Percentiles rank a stretch among this genome's conserved stretches.
phyloP scores from a whole-genome alignment of 495 filamentous ascomycete genomes.

The Xylaria curta region DNA sequence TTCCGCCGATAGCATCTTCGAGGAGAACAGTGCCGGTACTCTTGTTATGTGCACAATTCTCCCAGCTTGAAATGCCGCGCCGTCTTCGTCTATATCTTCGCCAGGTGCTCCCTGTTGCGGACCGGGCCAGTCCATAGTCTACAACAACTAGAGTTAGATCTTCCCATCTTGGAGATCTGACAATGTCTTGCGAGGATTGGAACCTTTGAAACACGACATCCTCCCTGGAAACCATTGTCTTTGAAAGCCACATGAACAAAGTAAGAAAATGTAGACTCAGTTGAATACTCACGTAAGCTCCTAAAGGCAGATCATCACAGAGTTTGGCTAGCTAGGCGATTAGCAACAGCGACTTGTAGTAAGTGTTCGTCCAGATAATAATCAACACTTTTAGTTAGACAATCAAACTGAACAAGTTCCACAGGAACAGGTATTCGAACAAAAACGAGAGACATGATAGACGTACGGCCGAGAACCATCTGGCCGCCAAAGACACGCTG shows the following conservation, averaged over 20 bases:
- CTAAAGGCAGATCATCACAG: not conserved
- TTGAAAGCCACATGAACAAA: not conserved
- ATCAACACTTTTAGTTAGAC: not conserved
- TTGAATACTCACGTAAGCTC: not conserved
- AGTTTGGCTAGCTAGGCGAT: not conserved
- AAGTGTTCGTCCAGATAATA: not conserved
- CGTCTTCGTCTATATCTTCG: not conserved
- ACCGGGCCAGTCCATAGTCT: not conserved
- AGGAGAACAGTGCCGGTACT: not conserved
- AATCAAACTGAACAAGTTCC: not conserved
- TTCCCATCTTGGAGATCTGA: not conserved
- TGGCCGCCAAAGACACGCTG: slow-evolving; percentile 15
- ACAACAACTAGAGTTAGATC: not conserved
- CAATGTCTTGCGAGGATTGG: not conserved
- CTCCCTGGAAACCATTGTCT: not conserved
- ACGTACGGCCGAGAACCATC: not conserved
- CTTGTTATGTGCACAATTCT: not conserved
- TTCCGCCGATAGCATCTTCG: not conserved
- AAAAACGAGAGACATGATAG: not conserved
- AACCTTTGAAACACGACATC: not conserved
- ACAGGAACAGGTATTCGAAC: not conserved
- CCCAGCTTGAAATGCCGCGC: not conserved
- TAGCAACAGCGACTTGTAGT: not conserved
- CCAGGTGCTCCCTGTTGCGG: not conserved
- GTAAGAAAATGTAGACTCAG: not conserved